phyloP scores from a whole-genome alignment of 2,329 filamentous ascomycete genomes.

The Sporothrix inflata region DNA sequence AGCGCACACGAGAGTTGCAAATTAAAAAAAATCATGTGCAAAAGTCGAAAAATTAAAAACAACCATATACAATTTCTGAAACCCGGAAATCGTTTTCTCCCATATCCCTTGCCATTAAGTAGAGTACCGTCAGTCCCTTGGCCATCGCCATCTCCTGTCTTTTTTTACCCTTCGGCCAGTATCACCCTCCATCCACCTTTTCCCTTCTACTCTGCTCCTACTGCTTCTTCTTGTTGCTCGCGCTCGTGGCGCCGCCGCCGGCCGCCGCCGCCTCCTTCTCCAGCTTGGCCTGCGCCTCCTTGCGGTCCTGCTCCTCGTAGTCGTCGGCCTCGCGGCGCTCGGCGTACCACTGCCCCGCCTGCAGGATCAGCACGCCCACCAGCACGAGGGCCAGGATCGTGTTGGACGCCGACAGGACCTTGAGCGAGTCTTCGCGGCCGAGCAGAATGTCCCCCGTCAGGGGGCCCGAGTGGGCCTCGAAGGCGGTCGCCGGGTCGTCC shows the following conservation, averaged over 20 bases:
- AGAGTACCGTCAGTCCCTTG: neutral
- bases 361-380: constrained; percentile 86
- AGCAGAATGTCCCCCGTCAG: constrained; percentile 67
- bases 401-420: constrained; percentile 91
- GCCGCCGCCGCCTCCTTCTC: constrained; percentile 1
- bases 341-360: constrained; percentile 98
- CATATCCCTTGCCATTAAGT: neutral
- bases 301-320: constrained; percentile 64
- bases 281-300: constrained; percentile 42
- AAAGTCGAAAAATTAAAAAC: neutral
- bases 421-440: constrained; percentile 83
- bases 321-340: constrained; percentile 91
- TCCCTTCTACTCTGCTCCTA: neutral
- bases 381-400: constrained; percentile 93
- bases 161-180: neutral
- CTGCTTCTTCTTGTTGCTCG: constrained; percentile 36
- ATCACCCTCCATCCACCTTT: too few species aligned
- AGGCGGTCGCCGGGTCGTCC: constrained; percentile 45
- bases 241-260: constrained; percentile 31
- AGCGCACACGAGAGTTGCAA: neutral
- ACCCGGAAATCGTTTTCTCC: neutral
- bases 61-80: neutral
- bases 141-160: neutral
- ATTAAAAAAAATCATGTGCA: neutral
- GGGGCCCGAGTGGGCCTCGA: constrained; percentile 46